These are phyloP conservation scores for Gyromitra esculenta DNA, from an alignment of 2,329 filamentous ascomycete genomes.

Conservation along the genomic window DNA sequence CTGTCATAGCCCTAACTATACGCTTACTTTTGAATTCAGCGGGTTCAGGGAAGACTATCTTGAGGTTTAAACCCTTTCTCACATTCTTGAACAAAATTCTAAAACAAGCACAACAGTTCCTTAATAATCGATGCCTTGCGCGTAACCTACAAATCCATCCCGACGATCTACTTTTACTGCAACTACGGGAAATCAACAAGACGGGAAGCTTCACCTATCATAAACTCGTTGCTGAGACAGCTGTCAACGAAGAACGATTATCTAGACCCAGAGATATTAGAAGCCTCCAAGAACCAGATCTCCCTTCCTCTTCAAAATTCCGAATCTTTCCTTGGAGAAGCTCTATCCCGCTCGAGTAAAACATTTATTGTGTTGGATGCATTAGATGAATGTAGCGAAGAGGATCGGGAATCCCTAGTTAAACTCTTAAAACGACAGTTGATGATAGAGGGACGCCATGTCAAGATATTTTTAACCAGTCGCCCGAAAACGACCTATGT, in stretches of 20 bases:
- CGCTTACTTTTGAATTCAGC: not conserved
- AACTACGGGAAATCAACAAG: constrained; percentile 7
- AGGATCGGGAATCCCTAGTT: constrained; percentile 1
- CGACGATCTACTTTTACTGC: constrained; percentile 44
- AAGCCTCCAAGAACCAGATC: not conserved
- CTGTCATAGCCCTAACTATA: not conserved
- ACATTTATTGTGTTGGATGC: constrained; percentile 14
- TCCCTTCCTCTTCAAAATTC: not conserved
- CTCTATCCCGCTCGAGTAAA: not conserved
- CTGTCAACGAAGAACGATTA: not conserved
- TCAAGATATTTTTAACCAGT: constrained; percentile 23
- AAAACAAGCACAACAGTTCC: constrained; percentile 7
- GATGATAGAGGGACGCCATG: not conserved
- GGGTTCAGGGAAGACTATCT: constrained; percentile 1
- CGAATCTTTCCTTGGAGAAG: not conserved
- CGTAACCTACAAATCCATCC: not conserved
- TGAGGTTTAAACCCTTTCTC: not conserved
- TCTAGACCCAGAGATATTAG: not conserved
- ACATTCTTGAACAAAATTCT: not conserved
- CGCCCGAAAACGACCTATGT: constrained; percentile 14
- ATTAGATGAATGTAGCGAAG: constrained; percentile 13
- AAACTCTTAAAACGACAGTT: not conserved
- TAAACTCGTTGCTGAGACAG: constrained; percentile 2
- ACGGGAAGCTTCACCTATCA: not conserved
- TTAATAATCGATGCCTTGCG: constrained; percentile 6